Base-by-base conservation (phyloP, 2,329 filamentous ascomycete species). In the Cladosporium sphaerospermum region DNA sequence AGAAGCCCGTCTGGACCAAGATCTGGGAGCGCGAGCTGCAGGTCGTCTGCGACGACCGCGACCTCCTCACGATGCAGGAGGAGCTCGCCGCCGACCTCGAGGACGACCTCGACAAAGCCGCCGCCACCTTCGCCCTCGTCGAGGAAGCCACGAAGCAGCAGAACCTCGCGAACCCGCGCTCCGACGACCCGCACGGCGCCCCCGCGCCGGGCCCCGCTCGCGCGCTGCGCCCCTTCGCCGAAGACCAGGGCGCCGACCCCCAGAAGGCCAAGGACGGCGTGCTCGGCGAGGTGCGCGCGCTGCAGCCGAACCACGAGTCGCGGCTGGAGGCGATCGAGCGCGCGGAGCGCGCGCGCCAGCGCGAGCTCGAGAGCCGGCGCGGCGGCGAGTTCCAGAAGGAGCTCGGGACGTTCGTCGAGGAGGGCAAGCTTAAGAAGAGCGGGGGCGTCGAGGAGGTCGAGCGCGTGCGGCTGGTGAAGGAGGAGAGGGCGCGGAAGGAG, bases 131-230 rank as follows among this genome's bases (percentile, higher is more conserved):
- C 66, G 87, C 89, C 19, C 81, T 99, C 0, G 93, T 99, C 13
- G 93, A 99, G 71, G 88, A 97, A 72, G 93, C 93, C 8, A 97
- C 91, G n/a, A 96, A 95, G 73, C 90, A 97, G 72, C 93, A 99
- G 68, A 88, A 81, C 52, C 65, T 95, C 71, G 89, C 95, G 67
- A 85, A 86, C 32, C 62, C 61, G 7, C 72, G 37, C 16, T 57
- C 59, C 11, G 52, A 57, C 9, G 55, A 52, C 23, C 23, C 23
- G 23, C 23, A 28, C 23, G 23, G 5, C 5, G 5, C 23, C 23
- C 48, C 36, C 10, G 45, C 44, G 2, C 47, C 51, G 11, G 59
- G 55, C 33, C 60, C 55, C 28, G 61, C 61, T 1, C 55, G 64
- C 23, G 62, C 60, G 2, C 52, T 66, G n/a, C 69, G 69, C 11